Evolutionary conservation across 2,329 filamentous ascomycete genomes (phyloP).

Genomic region (Exophiala sp.): DNA sequence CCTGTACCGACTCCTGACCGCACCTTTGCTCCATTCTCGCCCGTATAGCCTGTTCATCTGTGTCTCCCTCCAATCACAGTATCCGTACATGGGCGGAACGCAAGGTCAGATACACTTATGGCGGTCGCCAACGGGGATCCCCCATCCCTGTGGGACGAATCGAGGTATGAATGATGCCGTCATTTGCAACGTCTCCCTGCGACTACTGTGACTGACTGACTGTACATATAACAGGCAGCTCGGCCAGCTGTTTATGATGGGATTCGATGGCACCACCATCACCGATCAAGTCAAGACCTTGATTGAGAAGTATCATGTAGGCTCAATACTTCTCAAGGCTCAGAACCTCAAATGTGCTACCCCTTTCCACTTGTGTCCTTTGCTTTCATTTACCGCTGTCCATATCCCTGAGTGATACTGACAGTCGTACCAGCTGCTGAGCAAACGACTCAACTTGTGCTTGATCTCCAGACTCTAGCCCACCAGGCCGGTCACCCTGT

Average conservation of each 20-base stretch:
- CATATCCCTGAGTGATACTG: conserved; percentile 24
- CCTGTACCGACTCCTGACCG: conserved; percentile 7
- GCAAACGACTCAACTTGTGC: conserved; percentile 78
- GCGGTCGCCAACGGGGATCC: conserved; percentile 27
- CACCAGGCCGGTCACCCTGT: conserved; percentile 83
- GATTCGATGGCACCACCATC: conserved; percentile 59
- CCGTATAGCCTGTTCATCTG: conserved; percentile 11
- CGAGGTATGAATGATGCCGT: conserved; percentile 22
- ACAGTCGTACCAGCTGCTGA: conserved; percentile 62
- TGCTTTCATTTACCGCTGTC: conserved; percentile 16
- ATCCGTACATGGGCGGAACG: conserved; percentile 18
- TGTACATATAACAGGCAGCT: conserved; percentile 60
- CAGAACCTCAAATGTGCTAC: conserved; percentile 59
- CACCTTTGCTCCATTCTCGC: conserved; percentile 17
- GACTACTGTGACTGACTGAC: conserved; percentile 43
- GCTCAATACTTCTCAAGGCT: conserved; percentile 66
- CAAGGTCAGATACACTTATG: conserved; percentile 16
- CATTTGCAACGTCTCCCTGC: conserved; percentile 3
- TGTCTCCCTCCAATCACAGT: conserved; percentile 19
- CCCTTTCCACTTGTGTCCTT: conserved; percentile 7
- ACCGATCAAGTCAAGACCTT: conserved; percentile 58
- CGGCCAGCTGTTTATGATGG: conserved; percentile 61
- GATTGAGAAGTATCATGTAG: conserved; percentile 67
- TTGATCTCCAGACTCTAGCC: conserved; percentile 88
- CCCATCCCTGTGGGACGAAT: conserved; percentile 32